Conservation (phyloP, 768 basidiomycete species). For the Harrya chromipes region DNA sequence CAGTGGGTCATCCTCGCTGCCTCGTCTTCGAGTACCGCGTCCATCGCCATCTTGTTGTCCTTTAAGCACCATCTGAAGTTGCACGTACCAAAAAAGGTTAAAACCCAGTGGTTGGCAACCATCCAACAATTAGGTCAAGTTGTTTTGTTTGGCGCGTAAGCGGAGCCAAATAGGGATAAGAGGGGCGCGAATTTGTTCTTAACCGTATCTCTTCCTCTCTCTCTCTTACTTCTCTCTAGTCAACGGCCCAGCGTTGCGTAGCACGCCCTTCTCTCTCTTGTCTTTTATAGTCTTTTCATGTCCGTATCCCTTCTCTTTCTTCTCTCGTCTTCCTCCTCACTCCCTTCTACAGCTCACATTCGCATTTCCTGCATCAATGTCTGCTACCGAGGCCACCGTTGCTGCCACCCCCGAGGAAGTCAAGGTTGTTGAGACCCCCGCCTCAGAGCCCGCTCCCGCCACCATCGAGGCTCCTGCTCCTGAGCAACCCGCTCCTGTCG, state of each 20-base stretch:
- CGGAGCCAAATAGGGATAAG: constrained; percentile 43
- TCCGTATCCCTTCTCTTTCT: constrained; percentile 28
- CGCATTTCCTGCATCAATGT: constrained; percentile 73
- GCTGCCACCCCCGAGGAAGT: constrained; percentile 51
- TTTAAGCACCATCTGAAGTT: constrained; percentile 6
- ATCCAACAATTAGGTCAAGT: constrained; percentile 31
- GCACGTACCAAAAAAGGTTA: constrained; percentile 4
- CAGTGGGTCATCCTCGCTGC: neutral
- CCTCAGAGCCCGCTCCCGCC: constrained; percentile 28
- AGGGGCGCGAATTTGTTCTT: constrained; percentile 35
- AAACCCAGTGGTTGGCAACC: constrained; percentile 10
- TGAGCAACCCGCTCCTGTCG: constrained; percentile 25
- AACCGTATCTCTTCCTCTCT: constrained; percentile 46
- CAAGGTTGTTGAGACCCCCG: constrained; percentile 43
- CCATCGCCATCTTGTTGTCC: neutral
- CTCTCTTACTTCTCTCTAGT: constrained; percentile 59
- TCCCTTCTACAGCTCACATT: constrained; percentile 47
- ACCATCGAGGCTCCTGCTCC: constrained; percentile 27
- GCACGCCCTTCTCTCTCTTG: constrained; percentile 60
- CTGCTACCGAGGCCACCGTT: constrained; percentile 62
- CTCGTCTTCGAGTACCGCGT: neutral
- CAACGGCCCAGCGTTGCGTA: constrained; percentile 52
- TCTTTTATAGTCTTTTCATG: constrained; percentile 51
- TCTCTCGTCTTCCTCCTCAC: constrained; percentile 2
- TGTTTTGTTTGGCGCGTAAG: constrained; percentile 39